Evolutionary conservation across 2,329 filamentous ascomycete genomes (phyloP).

Genomic region (Ophiostoma tasmaniense): DNA sequence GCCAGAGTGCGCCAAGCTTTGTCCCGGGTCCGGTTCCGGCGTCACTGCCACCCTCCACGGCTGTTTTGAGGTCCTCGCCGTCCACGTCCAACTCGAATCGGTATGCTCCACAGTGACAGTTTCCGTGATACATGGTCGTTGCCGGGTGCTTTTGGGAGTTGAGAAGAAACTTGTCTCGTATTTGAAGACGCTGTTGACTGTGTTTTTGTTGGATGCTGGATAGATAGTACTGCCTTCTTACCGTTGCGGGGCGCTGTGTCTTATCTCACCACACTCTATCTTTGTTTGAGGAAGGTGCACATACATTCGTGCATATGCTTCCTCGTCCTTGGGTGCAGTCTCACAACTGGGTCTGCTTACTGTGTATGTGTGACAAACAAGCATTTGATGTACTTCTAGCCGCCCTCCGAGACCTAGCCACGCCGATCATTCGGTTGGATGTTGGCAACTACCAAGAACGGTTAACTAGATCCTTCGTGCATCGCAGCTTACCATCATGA

Average conservation of each 20-base stretch:
- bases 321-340: not conserved
- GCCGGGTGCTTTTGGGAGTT: not conserved
- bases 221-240: not conserved
- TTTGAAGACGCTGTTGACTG: not conserved
- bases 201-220: not conserved
- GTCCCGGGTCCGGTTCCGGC: not conserved
- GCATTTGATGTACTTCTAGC: not conserved
- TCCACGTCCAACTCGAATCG: slow-evolving; percentile 14
- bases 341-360: not conserved
- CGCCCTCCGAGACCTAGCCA: not conserved
- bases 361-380: not conserved
- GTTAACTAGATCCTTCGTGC: not conserved
- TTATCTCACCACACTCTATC: not conserved
- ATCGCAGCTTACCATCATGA: not conserved
- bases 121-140: slow-evolving; percentile 13
- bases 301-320: not conserved
- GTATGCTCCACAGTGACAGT: slow-evolving; percentile 18
- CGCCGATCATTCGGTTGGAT: not conserved
- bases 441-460: not conserved
- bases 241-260: not conserved
- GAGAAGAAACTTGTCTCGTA: not conserved
- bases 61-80: not conserved
- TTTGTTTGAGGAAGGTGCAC: not conserved
- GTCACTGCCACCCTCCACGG: not conserved
- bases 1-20: slow-evolving; percentile 15